Evolutionary conservation across 1,284 basidiomycete species (phyloP).

Genomic region (Puccinia brachypodii): DNA sequence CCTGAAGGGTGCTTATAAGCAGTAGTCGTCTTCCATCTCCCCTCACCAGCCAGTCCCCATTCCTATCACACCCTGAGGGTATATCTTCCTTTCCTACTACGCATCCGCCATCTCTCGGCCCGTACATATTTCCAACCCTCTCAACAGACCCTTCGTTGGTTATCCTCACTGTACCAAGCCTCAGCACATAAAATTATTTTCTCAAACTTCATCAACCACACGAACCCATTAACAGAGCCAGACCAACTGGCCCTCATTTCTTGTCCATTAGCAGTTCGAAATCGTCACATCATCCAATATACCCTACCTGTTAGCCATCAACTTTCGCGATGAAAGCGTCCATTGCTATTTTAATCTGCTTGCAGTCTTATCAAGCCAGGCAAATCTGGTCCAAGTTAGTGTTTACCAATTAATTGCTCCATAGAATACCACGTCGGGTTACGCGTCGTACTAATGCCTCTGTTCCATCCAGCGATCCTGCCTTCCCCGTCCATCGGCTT

Average conservation of each 20-base stretch:
- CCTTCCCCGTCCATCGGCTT: conserved; percentile 4
- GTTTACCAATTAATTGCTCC: neutral
- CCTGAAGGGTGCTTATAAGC: neutral
- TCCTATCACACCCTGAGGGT: neutral
- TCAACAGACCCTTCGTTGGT: no score
- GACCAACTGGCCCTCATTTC: neutral
- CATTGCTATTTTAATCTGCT: neutral
- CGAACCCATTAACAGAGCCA: neutral
- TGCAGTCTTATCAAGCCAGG: conserved; percentile 14
- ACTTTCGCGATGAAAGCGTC: neutral
- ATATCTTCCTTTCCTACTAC: neutral
- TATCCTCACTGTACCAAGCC: no score
- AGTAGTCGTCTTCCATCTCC: neutral
- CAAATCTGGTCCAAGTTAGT: conserved; percentile 25
- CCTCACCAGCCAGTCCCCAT: neutral
- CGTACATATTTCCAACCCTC: neutral
- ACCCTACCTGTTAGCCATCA: no score
- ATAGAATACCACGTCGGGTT: neutral
- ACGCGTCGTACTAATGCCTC: neutral
- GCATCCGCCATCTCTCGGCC: neutral
- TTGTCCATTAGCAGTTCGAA: neutral
- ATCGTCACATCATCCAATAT: neutral
- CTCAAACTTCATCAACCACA: neutral
- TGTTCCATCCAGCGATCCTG: conserved; percentile 8
- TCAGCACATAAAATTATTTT: no score